Evolutionary conservation across 1,139 yeast genomes (phyloP).

Genomic region (Sugiyamaella grinbergsii): DNA sequence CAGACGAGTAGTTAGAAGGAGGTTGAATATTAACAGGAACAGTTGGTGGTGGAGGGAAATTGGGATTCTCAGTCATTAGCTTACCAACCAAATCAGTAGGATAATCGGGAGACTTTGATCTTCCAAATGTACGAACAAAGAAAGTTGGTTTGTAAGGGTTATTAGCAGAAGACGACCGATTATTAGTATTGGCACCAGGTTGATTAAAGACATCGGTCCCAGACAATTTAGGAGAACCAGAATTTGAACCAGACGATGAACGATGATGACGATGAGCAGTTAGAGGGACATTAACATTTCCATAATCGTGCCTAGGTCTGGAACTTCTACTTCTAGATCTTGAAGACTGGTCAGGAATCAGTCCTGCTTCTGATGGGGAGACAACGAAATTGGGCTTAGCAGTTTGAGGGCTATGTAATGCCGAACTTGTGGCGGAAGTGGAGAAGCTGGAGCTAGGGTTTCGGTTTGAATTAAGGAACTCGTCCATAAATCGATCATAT

Average conservation of each 20-base stretch:
- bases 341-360: slow-evolving; percentile 14
- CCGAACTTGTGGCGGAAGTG: slow-evolving; percentile 4
- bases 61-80: slow-evolving; percentile 18
- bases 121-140: slow-evolving; percentile 18
- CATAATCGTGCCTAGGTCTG: not conserved
- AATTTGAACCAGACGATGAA: slow-evolving; percentile 14
- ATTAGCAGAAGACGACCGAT: slow-evolving; percentile 6
- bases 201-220: not conserved
- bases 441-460: not conserved
- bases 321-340: slow-evolving; percentile 3
- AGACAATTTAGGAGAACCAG: slow-evolving; percentile 8
- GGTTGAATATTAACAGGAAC: not conserved
- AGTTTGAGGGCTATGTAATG: slow-evolving; percentile 12
- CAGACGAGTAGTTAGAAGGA: not conserved
- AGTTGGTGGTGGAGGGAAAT: not conserved
- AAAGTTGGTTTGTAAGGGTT: slow-evolving; percentile 18
- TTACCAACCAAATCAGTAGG: slow-evolving; percentile 20
- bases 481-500: slow-evolving; percentile 15
- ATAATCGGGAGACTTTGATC: slow-evolving; percentile 16
- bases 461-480: slow-evolving; percentile 7
- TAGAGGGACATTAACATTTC: not conserved
- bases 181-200: not conserved
- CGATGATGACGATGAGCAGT: slow-evolving; percentile 8
- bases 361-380: slow-evolving; percentile 12
- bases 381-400: slow-evolving; percentile 14